phyloP scores from a whole-genome alignment of 225 moss, liverwort and hornwort genomes.

The Antitrichia curtipendula region DNA sequence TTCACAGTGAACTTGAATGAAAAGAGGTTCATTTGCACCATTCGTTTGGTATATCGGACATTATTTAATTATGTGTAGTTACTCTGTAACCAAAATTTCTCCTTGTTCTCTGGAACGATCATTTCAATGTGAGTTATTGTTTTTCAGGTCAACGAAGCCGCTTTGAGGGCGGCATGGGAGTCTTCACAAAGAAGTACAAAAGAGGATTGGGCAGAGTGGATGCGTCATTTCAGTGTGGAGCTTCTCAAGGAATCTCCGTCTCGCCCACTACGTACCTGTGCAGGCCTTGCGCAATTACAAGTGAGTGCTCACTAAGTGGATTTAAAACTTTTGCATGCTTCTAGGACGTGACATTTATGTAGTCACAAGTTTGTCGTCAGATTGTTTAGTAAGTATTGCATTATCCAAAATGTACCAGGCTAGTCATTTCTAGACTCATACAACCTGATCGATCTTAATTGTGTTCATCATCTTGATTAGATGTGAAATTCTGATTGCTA shows the following conservation, averaged over 20 bases:
- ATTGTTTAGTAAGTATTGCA: background rate
- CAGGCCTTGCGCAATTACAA: slow-evolving; percentile 87
- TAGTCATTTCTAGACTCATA: background rate
- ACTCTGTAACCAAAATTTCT: background rate
- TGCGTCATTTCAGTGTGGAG: slow-evolving; percentile 98
- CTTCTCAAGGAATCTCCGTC: slow-evolving; percentile 95
- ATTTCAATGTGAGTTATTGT: background rate
- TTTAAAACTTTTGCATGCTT: background rate
- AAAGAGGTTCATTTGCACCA: background rate
- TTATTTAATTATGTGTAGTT: background rate
- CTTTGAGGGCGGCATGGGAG: slow-evolving; percentile 87
- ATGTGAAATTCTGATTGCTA: background rate
- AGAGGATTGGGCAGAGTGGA: slow-evolving; percentile 99
- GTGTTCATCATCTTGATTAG: background rate
- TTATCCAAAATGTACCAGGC: background rate
- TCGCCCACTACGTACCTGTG: slow-evolving; percentile 85
- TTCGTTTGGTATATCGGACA: background rate
- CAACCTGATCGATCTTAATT: background rate
- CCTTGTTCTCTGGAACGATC: background rate
- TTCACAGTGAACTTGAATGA: background rate
- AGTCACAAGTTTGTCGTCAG: background rate
- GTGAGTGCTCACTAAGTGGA: slow-evolving; percentile 16
- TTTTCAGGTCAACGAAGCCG: slow-evolving; percentile 72
- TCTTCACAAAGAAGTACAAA: slow-evolving; percentile 93
- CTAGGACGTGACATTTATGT: background rate